Evolutionary conservation across 768 basidiomycete genomes (phyloP), one percentile per base, ranked within the genome.

Genomic region (Thelephora ganbajun): DNA sequence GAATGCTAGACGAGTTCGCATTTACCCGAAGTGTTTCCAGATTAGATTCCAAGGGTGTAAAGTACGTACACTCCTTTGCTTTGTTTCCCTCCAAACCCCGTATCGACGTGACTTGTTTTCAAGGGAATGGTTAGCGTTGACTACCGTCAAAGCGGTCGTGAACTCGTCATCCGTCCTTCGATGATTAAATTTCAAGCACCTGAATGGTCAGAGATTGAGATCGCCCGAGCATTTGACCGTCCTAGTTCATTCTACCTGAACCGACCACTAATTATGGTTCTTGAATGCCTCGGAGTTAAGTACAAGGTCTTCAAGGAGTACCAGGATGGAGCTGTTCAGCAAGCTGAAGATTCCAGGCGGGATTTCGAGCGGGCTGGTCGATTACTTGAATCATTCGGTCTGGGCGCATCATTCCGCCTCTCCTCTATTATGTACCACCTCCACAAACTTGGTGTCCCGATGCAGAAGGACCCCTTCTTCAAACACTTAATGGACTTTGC

Each of bases 111-210:
- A 9, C 26, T 30, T 30, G 5, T 4, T 1, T 77, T 76, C 2
- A 83, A 83, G 58, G 80, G 82, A 2, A 74, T 79, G 71, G 47
- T 75, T 18, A 76, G 73, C 23, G 73, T 84, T 7, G 76, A 86
- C 52, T 57, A 78, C 52, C 65, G 46, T 2, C 61, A 83, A 6
- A 11, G 48, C 12, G 81, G 76, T 6, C 63, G 67, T n/a, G 62
- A 63, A 3, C 66, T 84, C 26, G 64, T 67, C 37, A 59, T 82
- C 1, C 63, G 80, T 6, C 69, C 66, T 1, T 80, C 77, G 0
- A 83, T 83, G 80, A 70, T 73, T 54, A 86, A 88, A 59, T 86
- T 86, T 52, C 64, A 72, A 23, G 69, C 70, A 1, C 67, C 67
- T 0, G 54, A 67, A 18, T 69, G 69, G 0, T 61, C 55, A 3